A percentile compares a stretch with the other conserved stretches of the same genome.
Evolutionary conservation across 208 protist genomes (phyloP).

Genomic region (Leptomonas pyrrhocoris): DNA sequence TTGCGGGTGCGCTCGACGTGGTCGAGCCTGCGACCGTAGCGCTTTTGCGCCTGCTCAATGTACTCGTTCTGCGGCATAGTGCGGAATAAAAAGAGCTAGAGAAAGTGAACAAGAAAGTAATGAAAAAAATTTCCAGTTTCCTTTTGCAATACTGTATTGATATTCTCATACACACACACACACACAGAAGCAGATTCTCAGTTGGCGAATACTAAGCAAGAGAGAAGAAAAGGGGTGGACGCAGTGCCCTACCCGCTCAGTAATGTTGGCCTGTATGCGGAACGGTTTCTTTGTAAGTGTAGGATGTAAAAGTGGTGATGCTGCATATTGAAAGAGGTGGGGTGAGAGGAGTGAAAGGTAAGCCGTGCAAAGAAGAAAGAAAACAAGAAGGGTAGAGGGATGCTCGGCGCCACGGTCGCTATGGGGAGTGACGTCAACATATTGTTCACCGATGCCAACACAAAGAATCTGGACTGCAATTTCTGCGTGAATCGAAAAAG

Average conservation of each 20-base stretch:
- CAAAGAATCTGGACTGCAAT: no score
- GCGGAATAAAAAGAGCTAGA: neutral
- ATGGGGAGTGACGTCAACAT: no score
- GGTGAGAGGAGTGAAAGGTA: neutral
- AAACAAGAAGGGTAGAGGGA: no score
- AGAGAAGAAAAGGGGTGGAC: neutral
- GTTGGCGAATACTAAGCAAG: neutral
- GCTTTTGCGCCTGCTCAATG: slow-evolving; percentile 98
- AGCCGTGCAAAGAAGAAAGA: neutral
- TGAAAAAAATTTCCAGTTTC: no score
- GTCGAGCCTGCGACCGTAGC: slow-evolving; percentile 98
- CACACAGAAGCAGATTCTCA: neutral
- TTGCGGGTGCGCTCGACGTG: slow-evolving; percentile 98
- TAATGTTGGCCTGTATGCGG: no score
- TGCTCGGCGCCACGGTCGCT: no score
- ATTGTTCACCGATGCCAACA: no score
- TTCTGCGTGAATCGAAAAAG: no score
- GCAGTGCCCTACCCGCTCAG: neutral
- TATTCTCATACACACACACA: no score
- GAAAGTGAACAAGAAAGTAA: slow-evolving; percentile 4
- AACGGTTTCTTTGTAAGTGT: no score
- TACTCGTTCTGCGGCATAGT: slow-evolving; percentile 99
- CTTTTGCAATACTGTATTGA: no score
- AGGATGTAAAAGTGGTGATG: no score
- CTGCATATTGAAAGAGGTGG: neutral